Evolutionary conservation across 306 rosid genomes (phyloP), one percentile per base, ranked within the genome.

Genomic region (Luffa aegyptiaca): DNA sequence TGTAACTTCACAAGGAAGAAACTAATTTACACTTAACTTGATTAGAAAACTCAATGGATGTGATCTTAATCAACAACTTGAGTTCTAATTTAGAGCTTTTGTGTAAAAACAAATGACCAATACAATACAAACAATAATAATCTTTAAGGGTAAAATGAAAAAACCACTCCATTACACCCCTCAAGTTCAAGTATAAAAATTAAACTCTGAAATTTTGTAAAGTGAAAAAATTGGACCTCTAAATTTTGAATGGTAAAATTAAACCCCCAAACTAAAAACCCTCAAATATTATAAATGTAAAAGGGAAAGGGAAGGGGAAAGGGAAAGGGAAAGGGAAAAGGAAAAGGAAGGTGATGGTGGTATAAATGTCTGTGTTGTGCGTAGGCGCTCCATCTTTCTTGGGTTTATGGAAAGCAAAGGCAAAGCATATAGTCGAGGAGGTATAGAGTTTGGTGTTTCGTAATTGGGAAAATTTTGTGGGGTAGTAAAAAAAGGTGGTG

Each of bases 391-490:
- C 78, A 79, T 85, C 86, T 86, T 83, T 86, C 86, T 92, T 46
- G 92, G 91, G 84, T 80, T 81, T 89, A 80, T 95, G 81, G 85
- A 90, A 92, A 89, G 93, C 83, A 81, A 51, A 49, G 57, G 93
- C 83, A 81, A 51, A 49, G 57, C 57, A 16, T 11, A 51, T 18
- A 14, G 16, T 51, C 1, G 21, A 17, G 26, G 26, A 6, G 8
- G 74, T 39, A 14, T 68, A 68, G 45, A 68, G 45, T 35, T 65
- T 65, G 73, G 42, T 8, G 49, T 45, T 45, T 45, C 11, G 49
- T 8, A 80, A 49, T 51, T 82, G 82, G n/a, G 62, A 56, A 16
- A 82, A 79, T 70, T 58, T 64, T 78, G 70, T 81, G 36, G 62
- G 36, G 20, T 83, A 79, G 90, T 86, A 70, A 84, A 85, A 87